Evolutionary conservation across 352 stramenopile genomes (phyloP), one percentile per base, ranked within the genome.

Genomic region (Phytophthora ohioensis): DNA sequence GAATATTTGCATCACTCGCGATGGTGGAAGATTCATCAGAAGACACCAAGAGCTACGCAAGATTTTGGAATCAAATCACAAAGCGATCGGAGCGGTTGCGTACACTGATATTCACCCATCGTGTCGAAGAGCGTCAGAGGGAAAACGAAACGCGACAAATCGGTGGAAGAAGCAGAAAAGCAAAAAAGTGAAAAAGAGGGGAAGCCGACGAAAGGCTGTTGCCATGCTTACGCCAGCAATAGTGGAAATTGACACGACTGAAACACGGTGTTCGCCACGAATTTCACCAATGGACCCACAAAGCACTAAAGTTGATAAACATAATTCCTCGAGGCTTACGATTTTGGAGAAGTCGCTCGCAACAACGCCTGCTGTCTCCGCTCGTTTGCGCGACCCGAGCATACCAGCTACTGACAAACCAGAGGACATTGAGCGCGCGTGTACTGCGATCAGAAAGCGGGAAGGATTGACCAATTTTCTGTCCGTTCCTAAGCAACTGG

Each of bases 161-260:
- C 9, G 35, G 46, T 38, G 13, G 5, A 65, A 64, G 35, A 61
- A 59, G 8, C n/a, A 45, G 8, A 48, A 55, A 11, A 27, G 35
- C 10, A 63, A 60, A 21, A 73, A 73, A 30, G 78, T 67, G 53
- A 80, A 78, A n/a, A 80, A 78, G 45, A 75, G 69, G 30, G 55
- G 69, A 27, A 74, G 65, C 5, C 48, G 53, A 10, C 51, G 41
- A 47, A 31, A 71, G 21, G 10, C 32, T 15, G 21, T 47, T 0
- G 46, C 27, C 13, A 9, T 17, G 47, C 10, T n/a, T 11, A 47
- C 58, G 32, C 36, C 53, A 43, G 9, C 15, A 21, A 32, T 30
- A 13, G 21, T 21, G 2, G 39, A 27, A 27, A 27, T 2, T 27
- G 39, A 36, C 9, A 51, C 12, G 21, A 27, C 9, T 17, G 21